Percentiles rank a stretch among this genome's conserved stretches.
Conservation (phyloP, 768 basidiomycete genomes). For the Lactifluus subvellereus region DNA sequence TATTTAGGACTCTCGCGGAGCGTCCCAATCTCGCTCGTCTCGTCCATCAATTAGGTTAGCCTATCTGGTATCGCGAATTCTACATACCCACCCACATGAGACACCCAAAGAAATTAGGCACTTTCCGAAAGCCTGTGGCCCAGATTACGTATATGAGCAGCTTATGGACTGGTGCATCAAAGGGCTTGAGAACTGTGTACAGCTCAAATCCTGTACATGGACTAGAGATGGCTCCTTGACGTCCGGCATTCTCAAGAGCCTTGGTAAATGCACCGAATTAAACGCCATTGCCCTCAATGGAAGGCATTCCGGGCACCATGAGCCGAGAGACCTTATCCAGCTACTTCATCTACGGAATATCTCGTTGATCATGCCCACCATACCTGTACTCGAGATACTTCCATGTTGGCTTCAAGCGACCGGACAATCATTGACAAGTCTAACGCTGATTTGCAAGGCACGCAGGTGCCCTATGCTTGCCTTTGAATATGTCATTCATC, state of each 20-base stretch:
- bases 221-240: conserved; percentile 73
- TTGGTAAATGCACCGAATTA: conserved; percentile 40
- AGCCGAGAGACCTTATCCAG: conserved; percentile 43
- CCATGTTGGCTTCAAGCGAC: conserved; percentile 45
- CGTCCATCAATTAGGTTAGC: conserved; percentile 54
- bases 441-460: conserved; percentile 71
- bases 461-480: conserved; percentile 12
- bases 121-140: conserved; percentile 52
- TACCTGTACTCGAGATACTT: conserved; percentile 44
- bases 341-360: conserved; percentile 53
- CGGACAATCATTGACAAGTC: conserved; percentile 42
- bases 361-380: conserved; percentile 71
- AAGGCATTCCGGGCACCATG: conserved; percentile 46
- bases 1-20: conserved; percentile 57
- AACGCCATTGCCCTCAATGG: conserved; percentile 70
- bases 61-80: not conserved
- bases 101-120: conserved; percentile 56
- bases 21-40: conserved; percentile 51
- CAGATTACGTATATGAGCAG: conserved; percentile 29
- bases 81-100: conserved; percentile 5
- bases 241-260: conserved; percentile 49
- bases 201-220: conserved; percentile 64
- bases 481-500: not conserved
- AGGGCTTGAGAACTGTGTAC: conserved; percentile 56
- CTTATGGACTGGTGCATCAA: conserved; percentile 38